Percentiles rank a stretch among this genome's conserved stretches.
Conservation (phyloP, 441 rosid genomes). For the Populus hybrid region DNA sequence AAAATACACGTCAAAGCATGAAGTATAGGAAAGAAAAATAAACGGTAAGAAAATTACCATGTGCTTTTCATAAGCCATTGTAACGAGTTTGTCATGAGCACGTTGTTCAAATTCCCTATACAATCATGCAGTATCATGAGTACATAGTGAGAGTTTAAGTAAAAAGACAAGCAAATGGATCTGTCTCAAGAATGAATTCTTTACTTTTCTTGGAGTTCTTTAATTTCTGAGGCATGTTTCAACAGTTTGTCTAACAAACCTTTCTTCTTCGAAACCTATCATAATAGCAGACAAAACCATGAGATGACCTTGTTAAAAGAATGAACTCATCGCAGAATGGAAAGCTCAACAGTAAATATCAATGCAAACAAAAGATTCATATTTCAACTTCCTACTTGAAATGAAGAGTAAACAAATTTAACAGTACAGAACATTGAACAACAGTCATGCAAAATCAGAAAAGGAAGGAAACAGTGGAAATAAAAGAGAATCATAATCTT, state of each 20-base stretch:
- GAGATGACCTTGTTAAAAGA: slow-evolving; percentile 1
- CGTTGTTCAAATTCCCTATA: slow-evolving; percentile 71
- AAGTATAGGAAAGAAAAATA: background rate
- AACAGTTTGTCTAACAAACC: slow-evolving; percentile 49
- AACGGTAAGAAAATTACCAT: slow-evolving; percentile 49
- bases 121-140: slow-evolving; percentile 17
- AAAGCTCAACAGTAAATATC: slow-evolving; percentile 10
- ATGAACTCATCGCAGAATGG: slow-evolving; percentile 9
- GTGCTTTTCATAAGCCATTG: slow-evolving; percentile 79
- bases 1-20: background rate
- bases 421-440: background rate
- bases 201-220: slow-evolving; percentile 73
- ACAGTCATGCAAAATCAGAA: slow-evolving; percentile 7
- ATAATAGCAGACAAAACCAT: slow-evolving; percentile 21
- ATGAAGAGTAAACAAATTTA: background rate
- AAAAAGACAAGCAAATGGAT: slow-evolving; percentile 7
- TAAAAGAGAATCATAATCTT: slow-evolving; percentile 1
- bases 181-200: slow-evolving; percentile 15
- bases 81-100: slow-evolving; percentile 76
- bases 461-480: slow-evolving; percentile 4
- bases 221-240: slow-evolving; percentile 54
- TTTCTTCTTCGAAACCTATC: slow-evolving; percentile 68
- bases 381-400: slow-evolving; percentile 4
- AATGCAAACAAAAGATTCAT: slow-evolving; percentile 6
- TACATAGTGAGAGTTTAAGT: slow-evolving; percentile 9